These are phyloP conservation scores for Butyriboletus loyo DNA, from an alignment of 768 basidiomycete genomes.

Conservation along the genomic window DNA sequence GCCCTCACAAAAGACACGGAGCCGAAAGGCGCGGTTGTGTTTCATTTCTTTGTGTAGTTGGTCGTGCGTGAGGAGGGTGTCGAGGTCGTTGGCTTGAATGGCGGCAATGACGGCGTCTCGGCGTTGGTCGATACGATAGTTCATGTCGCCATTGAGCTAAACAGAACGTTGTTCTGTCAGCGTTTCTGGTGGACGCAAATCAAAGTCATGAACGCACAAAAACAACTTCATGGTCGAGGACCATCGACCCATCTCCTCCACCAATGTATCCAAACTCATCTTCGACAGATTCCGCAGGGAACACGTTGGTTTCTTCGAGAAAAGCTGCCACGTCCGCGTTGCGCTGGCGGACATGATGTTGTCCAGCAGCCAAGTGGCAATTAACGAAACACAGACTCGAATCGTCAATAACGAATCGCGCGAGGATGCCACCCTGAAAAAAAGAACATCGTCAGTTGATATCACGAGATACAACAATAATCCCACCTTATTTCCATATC, in stretches of 20 bases:
- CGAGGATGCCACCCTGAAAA: conserved; percentile 81
- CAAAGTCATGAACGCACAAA: conserved; percentile 46
- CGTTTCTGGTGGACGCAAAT: neutral
- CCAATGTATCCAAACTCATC: conserved; percentile 73
- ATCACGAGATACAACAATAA: neutral
- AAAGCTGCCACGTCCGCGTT: conserved; percentile 88
- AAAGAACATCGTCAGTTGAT: neutral
- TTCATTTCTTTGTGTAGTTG: conserved; percentile 89
- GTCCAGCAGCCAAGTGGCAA: conserved; percentile 96
- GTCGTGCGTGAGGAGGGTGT: conserved; percentile 69
- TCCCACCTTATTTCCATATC: conserved; percentile 92
- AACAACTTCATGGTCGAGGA: conserved; percentile 93
- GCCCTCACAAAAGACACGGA: conserved; percentile 81
- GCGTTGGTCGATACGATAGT: conserved; percentile 94
- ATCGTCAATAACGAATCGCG: conserved; percentile 86
- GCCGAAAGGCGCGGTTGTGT: conserved; percentile 80
- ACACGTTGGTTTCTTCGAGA: conserved; percentile 75
- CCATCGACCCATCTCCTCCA: conserved; percentile 91
- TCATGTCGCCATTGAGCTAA: conserved; percentile 90
- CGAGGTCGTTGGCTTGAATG: conserved; percentile 63
- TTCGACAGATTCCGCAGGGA: conserved; percentile 48
- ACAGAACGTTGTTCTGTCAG: neutral
- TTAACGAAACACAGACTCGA: conserved; percentile 95
- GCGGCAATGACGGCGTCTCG: conserved; percentile 77
- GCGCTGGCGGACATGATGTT: conserved; percentile 73